Conservation (phyloP, 2,329 filamentous ascomycete genomes). For the Orbilia brochopaga region DNA sequence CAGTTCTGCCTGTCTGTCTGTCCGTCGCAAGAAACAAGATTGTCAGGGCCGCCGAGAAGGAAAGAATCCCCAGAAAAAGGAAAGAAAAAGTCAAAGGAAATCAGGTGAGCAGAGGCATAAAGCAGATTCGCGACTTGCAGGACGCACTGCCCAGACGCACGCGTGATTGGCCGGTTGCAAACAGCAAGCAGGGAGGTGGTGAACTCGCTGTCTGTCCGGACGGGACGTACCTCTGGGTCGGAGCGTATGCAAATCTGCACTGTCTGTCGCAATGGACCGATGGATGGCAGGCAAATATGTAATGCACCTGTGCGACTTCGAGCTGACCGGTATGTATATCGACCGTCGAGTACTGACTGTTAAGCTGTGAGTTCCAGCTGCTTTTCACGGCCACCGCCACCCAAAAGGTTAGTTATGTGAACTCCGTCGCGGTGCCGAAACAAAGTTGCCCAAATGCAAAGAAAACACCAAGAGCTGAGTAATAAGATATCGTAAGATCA, state of each 20-base stretch:
- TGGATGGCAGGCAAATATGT: background rate
- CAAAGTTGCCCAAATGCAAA: conserved; percentile 28
- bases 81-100: conserved; percentile 26
- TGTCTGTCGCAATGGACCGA: background rate
- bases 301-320: conserved; percentile 1
- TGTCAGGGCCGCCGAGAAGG: background rate
- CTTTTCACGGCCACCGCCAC: conserved; percentile 6
- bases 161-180: conserved; percentile 30
- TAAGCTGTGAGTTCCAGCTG: background rate
- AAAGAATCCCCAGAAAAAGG: conserved; percentile 7
- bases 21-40: conserved; percentile 6
- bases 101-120: conserved; percentile 44
- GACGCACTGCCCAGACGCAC: background rate
- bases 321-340: conserved; percentile 1
- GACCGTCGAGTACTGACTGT: no score
- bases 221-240: no score
- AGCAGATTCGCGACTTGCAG: conserved; percentile 39
- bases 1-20: background rate
- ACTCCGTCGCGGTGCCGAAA: conserved; percentile 19
- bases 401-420: conserved; percentile 23
- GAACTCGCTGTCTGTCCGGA: no score
- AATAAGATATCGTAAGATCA: no score
- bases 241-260: no score
- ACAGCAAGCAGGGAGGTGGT: background rate
- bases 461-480: conserved; percentile 26